Evolutionary conservation across 768 basidiomycete genomes (phyloP).

Genomic region (Coprinopsis sp.): DNA sequence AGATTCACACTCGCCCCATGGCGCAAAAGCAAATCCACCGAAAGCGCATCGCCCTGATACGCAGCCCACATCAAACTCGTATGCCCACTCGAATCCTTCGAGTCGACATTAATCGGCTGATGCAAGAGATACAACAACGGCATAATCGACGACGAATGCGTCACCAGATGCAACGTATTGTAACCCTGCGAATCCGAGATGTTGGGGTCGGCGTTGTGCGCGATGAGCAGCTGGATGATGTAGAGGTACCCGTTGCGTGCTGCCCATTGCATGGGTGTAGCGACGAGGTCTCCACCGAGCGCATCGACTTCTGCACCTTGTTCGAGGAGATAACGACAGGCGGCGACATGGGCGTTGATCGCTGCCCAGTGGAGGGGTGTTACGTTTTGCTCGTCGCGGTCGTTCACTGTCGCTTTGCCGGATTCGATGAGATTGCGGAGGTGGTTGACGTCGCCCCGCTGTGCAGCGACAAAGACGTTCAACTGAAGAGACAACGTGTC

Average conservation of each 20-base stretch:
- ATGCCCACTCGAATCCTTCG: conserved; percentile 86
- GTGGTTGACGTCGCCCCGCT: conserved; percentile 72
- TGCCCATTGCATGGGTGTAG: conserved; percentile 98
- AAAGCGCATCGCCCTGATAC: conserved; percentile 96
- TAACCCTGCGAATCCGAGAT: conserved; percentile 92
- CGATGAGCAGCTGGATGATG: conserved; percentile 86
- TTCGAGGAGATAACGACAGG: conserved; percentile 83
- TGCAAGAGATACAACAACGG: conserved; percentile 87
- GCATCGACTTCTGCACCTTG: conserved; percentile 95
- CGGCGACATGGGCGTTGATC: conserved; percentile 90
- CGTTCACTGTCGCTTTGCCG: conserved; percentile 64
- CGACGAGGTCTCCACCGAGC: conserved; percentile 87
- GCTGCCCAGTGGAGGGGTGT: conserved; percentile 98
- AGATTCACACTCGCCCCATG: conserved; percentile 80
- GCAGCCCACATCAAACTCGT: conserved; percentile 98
- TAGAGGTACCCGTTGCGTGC: conserved; percentile 96
- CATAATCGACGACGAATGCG: conserved; percentile 93
- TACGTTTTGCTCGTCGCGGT: conserved; percentile 86
- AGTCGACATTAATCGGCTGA: conserved; percentile 90
- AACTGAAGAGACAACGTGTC: conserved; percentile 28
- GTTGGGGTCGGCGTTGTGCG: conserved; percentile 88
- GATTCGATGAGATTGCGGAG: conserved; percentile 67
- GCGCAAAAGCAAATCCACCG: conserved; percentile 83
- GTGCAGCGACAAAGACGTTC: conserved; percentile 80
- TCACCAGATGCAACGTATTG: conserved; percentile 92